Conservation (phyloP, 768 basidiomycete species). For the Russula sp. region DNA sequence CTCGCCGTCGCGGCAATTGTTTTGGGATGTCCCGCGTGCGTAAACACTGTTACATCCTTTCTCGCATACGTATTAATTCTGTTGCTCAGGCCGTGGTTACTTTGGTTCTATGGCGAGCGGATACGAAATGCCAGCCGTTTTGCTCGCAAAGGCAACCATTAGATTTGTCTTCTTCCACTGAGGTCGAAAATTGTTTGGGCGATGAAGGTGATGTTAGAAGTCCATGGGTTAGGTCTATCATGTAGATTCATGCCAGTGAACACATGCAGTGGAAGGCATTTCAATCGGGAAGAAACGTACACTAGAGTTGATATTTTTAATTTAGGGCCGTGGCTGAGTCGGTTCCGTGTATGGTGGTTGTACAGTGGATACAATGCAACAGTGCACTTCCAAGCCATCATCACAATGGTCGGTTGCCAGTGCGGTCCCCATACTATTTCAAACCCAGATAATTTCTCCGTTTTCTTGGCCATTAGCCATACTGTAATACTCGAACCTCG, state of each 20-base stretch:
- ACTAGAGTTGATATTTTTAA: no score
- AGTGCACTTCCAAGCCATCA: no score
- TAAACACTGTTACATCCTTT: neutral
- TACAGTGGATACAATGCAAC: no score
- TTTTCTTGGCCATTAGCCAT: no score
- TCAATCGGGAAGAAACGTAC: no score
- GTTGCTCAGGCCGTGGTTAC: conserved; percentile 41
- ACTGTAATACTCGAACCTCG: no score
- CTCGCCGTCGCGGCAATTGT: conserved; percentile 56
- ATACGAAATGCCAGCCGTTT: conserved; percentile 33
- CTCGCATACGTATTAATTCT: conserved; percentile 34
- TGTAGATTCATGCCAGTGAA: neutral
- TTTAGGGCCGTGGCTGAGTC: no score
- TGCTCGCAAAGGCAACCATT: neutral
- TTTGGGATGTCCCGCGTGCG: conserved; percentile 53
- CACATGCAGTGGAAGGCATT: neutral
- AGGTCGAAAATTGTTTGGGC: neutral
- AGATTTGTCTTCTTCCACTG: neutral
- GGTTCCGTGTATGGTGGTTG: no score
- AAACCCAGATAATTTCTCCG: no score
- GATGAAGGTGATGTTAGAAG: neutral
- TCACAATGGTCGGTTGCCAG: no score
- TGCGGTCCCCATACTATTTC: no score
- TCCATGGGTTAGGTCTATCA: neutral
- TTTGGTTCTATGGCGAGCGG: conserved; percentile 50